Base-by-base conservation (phyloP, 176 grass and related monocot genomes). In the Bolboschoenus planiculmis region DNA sequence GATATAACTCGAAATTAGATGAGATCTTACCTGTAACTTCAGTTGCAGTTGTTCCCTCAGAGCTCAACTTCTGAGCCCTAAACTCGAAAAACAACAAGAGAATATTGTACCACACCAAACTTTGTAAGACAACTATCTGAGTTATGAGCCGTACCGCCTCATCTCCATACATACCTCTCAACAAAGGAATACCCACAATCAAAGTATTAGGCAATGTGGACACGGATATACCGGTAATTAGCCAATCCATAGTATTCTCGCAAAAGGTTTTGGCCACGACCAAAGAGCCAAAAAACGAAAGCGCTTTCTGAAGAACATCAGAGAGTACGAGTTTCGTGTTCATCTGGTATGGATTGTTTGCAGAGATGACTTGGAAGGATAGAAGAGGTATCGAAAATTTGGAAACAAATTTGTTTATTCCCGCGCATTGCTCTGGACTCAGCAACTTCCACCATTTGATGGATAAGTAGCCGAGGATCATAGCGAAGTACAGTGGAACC, bases 101-200 rank as follows among this genome's bases (percentile, higher is more conserved):
- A 82, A 94, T 30, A 64, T 87, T 90, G 76, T 97, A 94, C 94
- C 94, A 97, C 47, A 94, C 83, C 64, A 97, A 60, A 87, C 91
- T 97, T 85, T 97, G 94, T 53, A 97, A 86, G 55, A 93, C 94
- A 86, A 97, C 88, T 86, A 97, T 94, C 90, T 97, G 94, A 81
- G 81, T 90, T 87, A 94, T 46, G 54, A 94, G 80, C 59, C 89
- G 86, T 48, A 84, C 86, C 81, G 94, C 94, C 87, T 94, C 88
- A 85, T 84, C 92, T 0, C 94, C 92, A 89, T 97, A 97, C 94
- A 97, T 91, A 73, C 91, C 91, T 89, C 88, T 97, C 66, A 97
- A 62, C 87, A 97, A 90, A 7, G 91, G 94, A 80, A 97, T 94
- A 43, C 94, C 94, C 48, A 97, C 70, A 89, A 97, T 90, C 85